Conservation (phyloP, 2,329 filamentous ascomycete species). For the Hansfordia pulvinata region DNA sequence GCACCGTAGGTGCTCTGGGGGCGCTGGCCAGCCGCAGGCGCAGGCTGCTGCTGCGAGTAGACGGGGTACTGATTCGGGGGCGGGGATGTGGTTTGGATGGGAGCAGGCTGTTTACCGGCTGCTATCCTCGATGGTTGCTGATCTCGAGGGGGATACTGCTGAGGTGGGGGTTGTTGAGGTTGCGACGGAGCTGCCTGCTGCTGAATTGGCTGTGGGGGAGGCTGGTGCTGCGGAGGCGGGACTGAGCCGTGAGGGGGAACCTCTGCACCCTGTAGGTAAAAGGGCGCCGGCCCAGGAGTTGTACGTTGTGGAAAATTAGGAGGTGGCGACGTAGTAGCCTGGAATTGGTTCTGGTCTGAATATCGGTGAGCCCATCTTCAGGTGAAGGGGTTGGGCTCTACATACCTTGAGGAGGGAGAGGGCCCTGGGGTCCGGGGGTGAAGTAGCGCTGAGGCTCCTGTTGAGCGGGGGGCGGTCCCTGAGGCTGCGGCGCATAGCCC, state of each 20-base stretch:
- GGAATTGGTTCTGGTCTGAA: constrained; percentile 27
- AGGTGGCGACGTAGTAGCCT: constrained; percentile 31
- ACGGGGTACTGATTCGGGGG: constrained; percentile 29
- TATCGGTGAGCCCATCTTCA: constrained; percentile 13
- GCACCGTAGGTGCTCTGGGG: constrained; percentile 54
- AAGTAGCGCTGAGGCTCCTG: constrained; percentile 59
- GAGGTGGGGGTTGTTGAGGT: no score
- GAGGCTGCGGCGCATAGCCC: constrained; percentile 25
- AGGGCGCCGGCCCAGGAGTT: constrained; percentile 40
- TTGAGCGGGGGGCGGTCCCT: constrained; percentile 25
- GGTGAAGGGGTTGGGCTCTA: constrained; percentile 6
- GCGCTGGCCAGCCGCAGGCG: constrained; percentile 30
- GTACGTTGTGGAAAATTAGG: constrained; percentile 43
- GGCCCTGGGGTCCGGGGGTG: constrained; percentile 39
- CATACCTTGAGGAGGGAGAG: constrained; percentile 21
- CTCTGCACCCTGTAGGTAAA: constrained; percentile 50
- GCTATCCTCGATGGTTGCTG: constrained; percentile 32
- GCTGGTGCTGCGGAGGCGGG: constrained; percentile 9
- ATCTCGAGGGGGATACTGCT: constrained; percentile 14
- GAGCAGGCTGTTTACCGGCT: constrained; percentile 31
- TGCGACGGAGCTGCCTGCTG: constrained; percentile 20
- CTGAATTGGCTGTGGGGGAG: no score
- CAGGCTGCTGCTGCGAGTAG: constrained; percentile 35
- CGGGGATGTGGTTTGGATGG: constrained; percentile 36
- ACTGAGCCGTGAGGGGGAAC: constrained; percentile 25